Evolutionary conservation across 805 yeast genomes (phyloP), one percentile per base, ranked within the genome.

Genomic region (Nakazawaea ambrosiae): DNA sequence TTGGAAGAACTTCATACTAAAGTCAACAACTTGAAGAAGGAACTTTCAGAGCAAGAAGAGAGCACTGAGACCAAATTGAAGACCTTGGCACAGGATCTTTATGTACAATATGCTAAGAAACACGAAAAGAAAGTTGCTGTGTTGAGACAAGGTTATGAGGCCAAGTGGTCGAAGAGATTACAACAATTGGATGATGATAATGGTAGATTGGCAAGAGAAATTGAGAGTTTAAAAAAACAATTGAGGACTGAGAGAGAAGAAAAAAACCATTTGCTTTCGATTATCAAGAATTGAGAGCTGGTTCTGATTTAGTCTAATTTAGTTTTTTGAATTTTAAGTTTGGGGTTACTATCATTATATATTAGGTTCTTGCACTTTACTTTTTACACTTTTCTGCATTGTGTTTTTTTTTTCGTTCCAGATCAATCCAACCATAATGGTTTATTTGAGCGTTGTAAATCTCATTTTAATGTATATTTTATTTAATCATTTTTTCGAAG

Each of bases 51-150:
- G 2, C 65, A 67, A 20, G 79, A 77, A 39, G 54, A 55, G 20
- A 74, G 70, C 15, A 61, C 75, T 3, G 78, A 76, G 43, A 65
- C 64, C 40, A 70, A 74, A 49, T 57, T 81, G 27, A 75, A 77
- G 44, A 71, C 75, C 44, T 58, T 83, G 33, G 84, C 89, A 0
- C 79, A 76, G 42, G 85, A 79, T 47, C 61, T 84, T 9, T 83
- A 83, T 49, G 66, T 73, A 27, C 88, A 81, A 51, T 84, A 84
- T 50, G 74, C 86, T 2, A 76, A 80, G 34, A 84, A 85, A 51
- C 94, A 85, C 50, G 85, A 79, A 44, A 71, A 73, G 36, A 84
- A 84, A 54, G 81, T 84, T 7, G 67, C 68, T 11, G 70, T 75
- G 23, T 60, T 79, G 49, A 80, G 75, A 51, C 68, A 70, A 40